A percentile compares a stretch with the other conserved stretches of the same genome.
Conservation (phyloP, 73 alveolate genomes). For the Symbiodinium natans region DNA sequence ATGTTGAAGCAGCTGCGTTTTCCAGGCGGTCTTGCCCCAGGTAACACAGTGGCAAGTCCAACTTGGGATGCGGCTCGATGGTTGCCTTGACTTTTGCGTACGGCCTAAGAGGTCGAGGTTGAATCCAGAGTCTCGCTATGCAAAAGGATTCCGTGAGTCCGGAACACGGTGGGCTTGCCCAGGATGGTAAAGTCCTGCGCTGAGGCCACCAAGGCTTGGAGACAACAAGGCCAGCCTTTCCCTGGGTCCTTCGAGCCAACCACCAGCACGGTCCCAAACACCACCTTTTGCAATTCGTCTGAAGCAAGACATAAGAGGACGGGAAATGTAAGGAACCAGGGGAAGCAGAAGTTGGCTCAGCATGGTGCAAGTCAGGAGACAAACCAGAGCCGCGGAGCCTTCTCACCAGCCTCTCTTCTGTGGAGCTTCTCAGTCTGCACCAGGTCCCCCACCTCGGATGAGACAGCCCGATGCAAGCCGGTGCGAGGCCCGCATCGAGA, state of each 20-base stretch:
- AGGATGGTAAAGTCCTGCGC: conserved; percentile 59
- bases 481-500: not conserved
- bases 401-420: conserved; percentile 93
- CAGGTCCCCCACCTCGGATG: conserved; percentile 46
- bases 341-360: not conserved
- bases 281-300: too few relatives aligned
- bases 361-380: not conserved
- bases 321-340: not conserved
- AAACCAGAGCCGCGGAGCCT: conserved; percentile 1
- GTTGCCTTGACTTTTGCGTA: conserved; percentile 90
- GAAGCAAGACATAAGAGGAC: not conserved
- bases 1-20: too few relatives aligned
- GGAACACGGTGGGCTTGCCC: conserved; percentile 88
- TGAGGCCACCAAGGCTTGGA: too few relatives aligned
- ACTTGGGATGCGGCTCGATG: conserved; percentile 35
- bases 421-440: conserved; percentile 87
- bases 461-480: not conserved
- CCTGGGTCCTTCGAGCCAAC: conserved; percentile 52
- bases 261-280: conserved; percentile 89
- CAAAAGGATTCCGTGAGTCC: not conserved
- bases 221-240: not conserved
- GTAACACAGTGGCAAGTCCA: too few relatives aligned
- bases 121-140: not conserved
- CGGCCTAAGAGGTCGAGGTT: conserved; percentile 11
- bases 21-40: too few relatives aligned